Conservation (phyloP, 768 basidiomycete species). For the Neoboletus subvelutipes region DNA sequence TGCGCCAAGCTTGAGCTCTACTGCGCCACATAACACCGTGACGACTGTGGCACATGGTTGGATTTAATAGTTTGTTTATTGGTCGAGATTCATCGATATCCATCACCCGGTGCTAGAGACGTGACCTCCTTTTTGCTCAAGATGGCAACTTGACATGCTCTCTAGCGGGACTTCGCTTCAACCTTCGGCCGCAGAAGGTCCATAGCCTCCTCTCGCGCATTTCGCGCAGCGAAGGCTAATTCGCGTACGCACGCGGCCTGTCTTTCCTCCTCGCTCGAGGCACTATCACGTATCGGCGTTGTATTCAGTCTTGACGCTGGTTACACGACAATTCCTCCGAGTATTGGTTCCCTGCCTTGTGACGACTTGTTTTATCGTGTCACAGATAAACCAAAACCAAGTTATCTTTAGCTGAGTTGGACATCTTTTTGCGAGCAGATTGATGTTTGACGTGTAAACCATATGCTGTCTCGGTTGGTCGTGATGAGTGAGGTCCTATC, state of each 20-base stretch:
- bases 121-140: no score
- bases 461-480: neutral
- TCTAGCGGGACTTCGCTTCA: no score
- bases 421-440: neutral
- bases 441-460: neutral
- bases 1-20: no score
- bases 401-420: no score
- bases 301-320: neutral
- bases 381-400: neutral
- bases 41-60: no score
- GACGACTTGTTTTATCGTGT: neutral
- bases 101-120: no score
- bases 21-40: no score
- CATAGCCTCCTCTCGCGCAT: neutral
- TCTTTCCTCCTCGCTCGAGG: neutral
- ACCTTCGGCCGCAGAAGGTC: no score
- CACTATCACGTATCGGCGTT: neutral
- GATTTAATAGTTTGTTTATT: no score
- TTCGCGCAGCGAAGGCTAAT: neutral
- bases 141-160: no score
- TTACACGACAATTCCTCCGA: neutral
- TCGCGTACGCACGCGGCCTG: neutral
- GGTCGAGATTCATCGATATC: no score
- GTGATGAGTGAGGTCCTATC: no score
- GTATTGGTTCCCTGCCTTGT: neutral